These are phyloP conservation scores for Microbotryum silenes-acaulis DNA, from an alignment of 1,284 basidiomycete genomes.

Conservation along the genomic window DNA sequence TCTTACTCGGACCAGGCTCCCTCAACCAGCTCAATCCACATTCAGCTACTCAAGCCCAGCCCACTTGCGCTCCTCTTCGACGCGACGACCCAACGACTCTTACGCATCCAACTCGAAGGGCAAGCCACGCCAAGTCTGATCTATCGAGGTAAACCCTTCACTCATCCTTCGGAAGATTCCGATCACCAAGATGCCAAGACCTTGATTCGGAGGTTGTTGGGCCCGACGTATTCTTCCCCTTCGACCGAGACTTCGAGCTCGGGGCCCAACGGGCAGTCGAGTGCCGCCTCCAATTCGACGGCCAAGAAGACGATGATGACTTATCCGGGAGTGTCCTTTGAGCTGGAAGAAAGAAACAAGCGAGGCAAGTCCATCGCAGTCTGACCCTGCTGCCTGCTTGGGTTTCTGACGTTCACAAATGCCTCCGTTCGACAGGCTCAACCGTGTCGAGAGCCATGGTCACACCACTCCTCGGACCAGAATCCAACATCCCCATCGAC, in stretches of 20 bases:
- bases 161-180: neutral
- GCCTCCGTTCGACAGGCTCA: neutral
- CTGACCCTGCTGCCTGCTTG: too few species aligned
- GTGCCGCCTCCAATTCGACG: neutral
- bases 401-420: too few species aligned
- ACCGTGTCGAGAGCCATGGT: conserved; percentile 11
- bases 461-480: conserved; percentile 8
- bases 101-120: conserved; percentile 14
- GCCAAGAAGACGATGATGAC: too few species aligned
- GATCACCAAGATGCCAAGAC: conserved; percentile 27
- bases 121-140: conserved; percentile 12
- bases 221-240: conserved; percentile 15
- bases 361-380: neutral
- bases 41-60: conserved; percentile 23
- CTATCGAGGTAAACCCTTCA: conserved; percentile 20
- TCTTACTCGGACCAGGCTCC: conserved; percentile 14
- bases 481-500: conserved; percentile 1
- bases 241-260: too few species aligned
- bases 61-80: conserved; percentile 28
- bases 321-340: conserved; percentile 32
- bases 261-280: too few species aligned
- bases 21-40: conserved; percentile 11
- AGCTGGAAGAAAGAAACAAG: conserved; percentile 9
- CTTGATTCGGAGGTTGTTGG: conserved; percentile 17
- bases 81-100: conserved; percentile 19